Conservation (phyloP, 495 filamentous ascomycete genomes). For the Penicillium alfredii region DNA sequence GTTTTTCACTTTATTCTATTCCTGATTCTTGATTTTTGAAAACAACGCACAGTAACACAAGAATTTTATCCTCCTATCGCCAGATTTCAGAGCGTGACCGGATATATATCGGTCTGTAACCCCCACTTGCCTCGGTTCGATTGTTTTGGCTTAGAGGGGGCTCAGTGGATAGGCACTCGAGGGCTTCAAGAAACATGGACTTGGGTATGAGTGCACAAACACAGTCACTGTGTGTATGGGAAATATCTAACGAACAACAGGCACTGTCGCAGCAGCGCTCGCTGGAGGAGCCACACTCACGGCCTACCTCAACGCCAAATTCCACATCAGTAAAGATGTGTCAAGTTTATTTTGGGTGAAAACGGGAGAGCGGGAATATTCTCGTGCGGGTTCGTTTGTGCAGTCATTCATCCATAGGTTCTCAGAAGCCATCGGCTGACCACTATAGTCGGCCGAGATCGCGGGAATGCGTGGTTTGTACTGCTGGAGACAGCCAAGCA, state of each 20-base stretch:
- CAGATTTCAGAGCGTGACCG: too few species aligned
- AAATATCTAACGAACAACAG: slow-evolving; percentile 6
- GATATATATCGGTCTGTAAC: too few species aligned
- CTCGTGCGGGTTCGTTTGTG: slow-evolving; percentile 26
- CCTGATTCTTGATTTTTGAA: too few species aligned
- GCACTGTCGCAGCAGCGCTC: slow-evolving; percentile 23
- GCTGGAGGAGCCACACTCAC: slow-evolving; percentile 43
- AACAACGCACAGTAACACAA: too few species aligned
- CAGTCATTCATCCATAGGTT: slow-evolving; percentile 3
- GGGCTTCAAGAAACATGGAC: slow-evolving; percentile 8
- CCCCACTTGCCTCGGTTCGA: too few species aligned
- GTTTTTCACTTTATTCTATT: too few species aligned
- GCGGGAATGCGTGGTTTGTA: slow-evolving; percentile 57
- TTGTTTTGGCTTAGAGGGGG: too few species aligned
- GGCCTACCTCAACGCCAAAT: slow-evolving; percentile 67
- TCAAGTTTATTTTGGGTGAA: slow-evolving; percentile 23
- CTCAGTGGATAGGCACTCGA: too few species aligned
- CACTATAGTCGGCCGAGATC: slow-evolving; percentile 43
- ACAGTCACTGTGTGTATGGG: background rate
- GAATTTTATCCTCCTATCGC: too few species aligned
- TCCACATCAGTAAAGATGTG: slow-evolving; percentile 57
- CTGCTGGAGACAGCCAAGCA: slow-evolving; percentile 51
- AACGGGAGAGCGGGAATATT: slow-evolving; percentile 32
- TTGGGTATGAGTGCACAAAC: slow-evolving; percentile 5
- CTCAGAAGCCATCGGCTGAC: slow-evolving; percentile 1